Evolutionary conservation across 192 early-diverging fungal species (phyloP).

Genomic region (Coemansia sp.): DNA sequence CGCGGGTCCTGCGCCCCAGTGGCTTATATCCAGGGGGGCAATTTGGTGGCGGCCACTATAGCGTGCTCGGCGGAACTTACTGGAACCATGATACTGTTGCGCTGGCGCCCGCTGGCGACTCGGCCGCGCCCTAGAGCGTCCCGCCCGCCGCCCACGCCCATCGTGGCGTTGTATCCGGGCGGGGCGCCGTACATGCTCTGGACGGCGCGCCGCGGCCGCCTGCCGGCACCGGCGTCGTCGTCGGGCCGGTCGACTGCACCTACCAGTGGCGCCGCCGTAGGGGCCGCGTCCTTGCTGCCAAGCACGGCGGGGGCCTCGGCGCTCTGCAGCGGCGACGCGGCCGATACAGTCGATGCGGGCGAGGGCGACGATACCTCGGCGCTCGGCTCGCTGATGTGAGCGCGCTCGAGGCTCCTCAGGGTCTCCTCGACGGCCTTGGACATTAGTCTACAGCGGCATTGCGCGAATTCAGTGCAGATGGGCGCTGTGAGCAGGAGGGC

Average conservation of each 20-base stretch:
- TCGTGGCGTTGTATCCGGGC: slow-evolving; percentile 45
- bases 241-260: slow-evolving; percentile 1
- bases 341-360: slow-evolving; percentile 23
- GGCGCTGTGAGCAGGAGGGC: too few relatives aligned
- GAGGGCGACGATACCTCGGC: slow-evolving; percentile 20
- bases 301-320: slow-evolving; percentile 5
- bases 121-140: slow-evolving; percentile 36
- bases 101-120: slow-evolving; percentile 45
- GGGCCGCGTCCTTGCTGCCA: background rate
- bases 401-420: slow-evolving; percentile 39
- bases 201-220: slow-evolving; percentile 35
- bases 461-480: background rate
- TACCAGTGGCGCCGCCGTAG: slow-evolving; percentile 9
- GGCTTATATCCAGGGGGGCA: slow-evolving; percentile 3
- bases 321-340: slow-evolving; percentile 10
- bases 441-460: slow-evolving; percentile 26
- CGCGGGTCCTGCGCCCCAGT: too few relatives aligned
- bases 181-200: slow-evolving; percentile 52
- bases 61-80: slow-evolving; percentile 23
- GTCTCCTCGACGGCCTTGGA: slow-evolving; percentile 49
- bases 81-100: slow-evolving; percentile 51
- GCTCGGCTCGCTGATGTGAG: slow-evolving; percentile 27
- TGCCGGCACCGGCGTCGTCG: slow-evolving; percentile 8
- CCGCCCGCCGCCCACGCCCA: slow-evolving; percentile 44
- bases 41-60: slow-evolving; percentile 3